These are phyloP conservation scores for Talaromyces thailandensis DNA, from an alignment of 495 filamentous ascomycete species.

Conservation along the genomic window DNA sequence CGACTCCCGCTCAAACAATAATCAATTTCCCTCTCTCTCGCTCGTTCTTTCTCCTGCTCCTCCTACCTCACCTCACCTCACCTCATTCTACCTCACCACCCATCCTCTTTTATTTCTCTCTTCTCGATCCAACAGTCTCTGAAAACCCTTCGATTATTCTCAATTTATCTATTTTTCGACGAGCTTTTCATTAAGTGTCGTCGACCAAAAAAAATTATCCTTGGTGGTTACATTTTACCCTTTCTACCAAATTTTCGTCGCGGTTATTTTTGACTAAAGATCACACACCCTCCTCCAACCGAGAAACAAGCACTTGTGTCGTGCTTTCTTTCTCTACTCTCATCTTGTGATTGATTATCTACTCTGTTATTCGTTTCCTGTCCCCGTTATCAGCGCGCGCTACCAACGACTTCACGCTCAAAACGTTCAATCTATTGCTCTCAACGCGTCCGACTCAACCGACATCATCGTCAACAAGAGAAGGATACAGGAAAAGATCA, in stretches of 20 bases:
- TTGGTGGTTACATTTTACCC: conserved; percentile 1
- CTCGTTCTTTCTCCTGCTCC: conserved; percentile 12
- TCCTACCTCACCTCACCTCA: conserved; percentile 13
- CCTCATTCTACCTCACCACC: conserved; percentile 13
- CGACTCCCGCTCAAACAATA: not conserved
- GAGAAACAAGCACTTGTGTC: not conserved
- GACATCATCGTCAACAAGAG: not conserved
- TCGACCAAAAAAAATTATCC: conserved; percentile 17
- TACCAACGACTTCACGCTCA: not conserved
- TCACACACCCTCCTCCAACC: not conserved
- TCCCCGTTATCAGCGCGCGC: not conserved
- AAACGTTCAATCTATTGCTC: not conserved
- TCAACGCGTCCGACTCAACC: not conserved
- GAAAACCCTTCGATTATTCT: conserved; percentile 10
- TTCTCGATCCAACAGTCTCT: conserved; percentile 7
- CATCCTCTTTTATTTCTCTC: conserved; percentile 11
- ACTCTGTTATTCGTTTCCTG: conserved; percentile 5
- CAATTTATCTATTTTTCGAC: conserved; percentile 16
- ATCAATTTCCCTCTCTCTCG: conserved; percentile 4
- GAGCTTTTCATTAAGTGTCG: conserved; percentile 49
- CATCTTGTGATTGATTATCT: conserved; percentile 2
- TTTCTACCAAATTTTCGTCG: conserved; percentile 8
- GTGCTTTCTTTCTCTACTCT: not conserved
- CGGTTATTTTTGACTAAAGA: not conserved
- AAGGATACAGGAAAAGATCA: not conserved